These are phyloP conservation scores for Apophysomyces ossiformis DNA, from an alignment of 371 early-diverging fungal species.

Conservation along the genomic window DNA sequence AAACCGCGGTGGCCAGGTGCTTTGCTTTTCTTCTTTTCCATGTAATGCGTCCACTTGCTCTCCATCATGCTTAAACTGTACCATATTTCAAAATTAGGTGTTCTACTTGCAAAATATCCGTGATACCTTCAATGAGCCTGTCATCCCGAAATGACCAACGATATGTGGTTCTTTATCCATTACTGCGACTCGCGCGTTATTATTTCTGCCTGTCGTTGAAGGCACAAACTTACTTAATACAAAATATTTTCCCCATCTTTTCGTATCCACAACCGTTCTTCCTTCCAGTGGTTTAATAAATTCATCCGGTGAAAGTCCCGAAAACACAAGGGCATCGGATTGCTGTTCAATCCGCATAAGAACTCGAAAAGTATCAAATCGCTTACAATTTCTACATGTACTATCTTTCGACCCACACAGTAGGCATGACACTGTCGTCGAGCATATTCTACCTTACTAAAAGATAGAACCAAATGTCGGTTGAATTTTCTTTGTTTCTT, in stretches of 20 bases:
- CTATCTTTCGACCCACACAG: constrained; percentile 45
- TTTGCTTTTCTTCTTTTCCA: constrained; percentile 22
- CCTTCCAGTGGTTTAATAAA: constrained; percentile 41
- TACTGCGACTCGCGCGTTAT: constrained; percentile 19
- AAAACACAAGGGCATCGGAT: constrained; percentile 38
- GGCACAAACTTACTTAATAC: constrained; percentile 33
- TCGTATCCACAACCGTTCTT: constrained; percentile 49
- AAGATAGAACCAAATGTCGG: neutral
- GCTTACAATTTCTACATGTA: constrained; percentile 38
- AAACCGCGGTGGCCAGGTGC: constrained; percentile 17
- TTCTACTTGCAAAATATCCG: constrained; percentile 10
- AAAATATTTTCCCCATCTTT: constrained; percentile 68
- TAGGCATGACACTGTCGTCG: constrained; percentile 44
- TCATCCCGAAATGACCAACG: constrained; percentile 67
- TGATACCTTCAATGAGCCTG: constrained; percentile 36
- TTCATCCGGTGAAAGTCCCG: constrained; percentile 20
- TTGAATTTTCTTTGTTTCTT: neutral
- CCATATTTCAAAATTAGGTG: neutral
- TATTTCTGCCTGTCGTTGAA: neutral
- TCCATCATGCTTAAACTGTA: constrained; percentile 5
- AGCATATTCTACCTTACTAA: constrained; percentile 43
- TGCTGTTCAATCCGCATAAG: constrained; percentile 3
- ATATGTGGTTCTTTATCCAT: constrained; percentile 43
- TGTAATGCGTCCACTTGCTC: constrained; percentile 13
- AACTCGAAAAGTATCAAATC: neutral